Conservation (phyloP, 129 eudicot species). For the Logfia minima region DNA sequence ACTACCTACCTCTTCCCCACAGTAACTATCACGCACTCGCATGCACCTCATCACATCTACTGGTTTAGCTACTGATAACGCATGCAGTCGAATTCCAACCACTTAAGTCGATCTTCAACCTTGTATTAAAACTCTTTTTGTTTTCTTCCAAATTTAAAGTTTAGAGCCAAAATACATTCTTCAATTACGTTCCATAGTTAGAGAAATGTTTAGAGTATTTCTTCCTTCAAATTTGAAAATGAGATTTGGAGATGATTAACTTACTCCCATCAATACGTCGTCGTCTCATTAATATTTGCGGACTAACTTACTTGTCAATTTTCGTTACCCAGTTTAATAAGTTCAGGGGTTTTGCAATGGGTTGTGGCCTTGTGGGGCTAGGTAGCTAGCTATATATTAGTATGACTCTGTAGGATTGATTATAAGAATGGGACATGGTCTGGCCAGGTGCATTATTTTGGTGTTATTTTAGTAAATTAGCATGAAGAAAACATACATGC, state of each 20-base stretch:
- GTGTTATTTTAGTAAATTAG: conserved; percentile 15
- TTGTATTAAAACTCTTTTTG: too few relatives aligned
- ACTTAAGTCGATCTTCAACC: too few relatives aligned
- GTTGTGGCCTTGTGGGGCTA: conserved; percentile 18
- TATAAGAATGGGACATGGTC: conserved; percentile 8
- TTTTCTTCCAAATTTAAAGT: too few relatives aligned
- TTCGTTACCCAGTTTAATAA: not conserved
- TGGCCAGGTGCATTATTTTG: conserved; percentile 32
- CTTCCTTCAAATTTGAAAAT: too few relatives aligned
- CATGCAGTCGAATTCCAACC: too few relatives aligned
- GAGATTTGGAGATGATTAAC: too few relatives aligned
- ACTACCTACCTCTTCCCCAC: conserved; percentile 17
- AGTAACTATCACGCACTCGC: conserved; percentile 23
- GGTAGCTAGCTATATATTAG: not conserved
- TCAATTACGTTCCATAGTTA: too few relatives aligned
- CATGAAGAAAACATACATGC: not conserved
- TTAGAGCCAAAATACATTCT: too few relatives aligned
- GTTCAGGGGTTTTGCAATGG: not conserved
- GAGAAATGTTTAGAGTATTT: too few relatives aligned
- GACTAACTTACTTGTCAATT: conserved; percentile 6
- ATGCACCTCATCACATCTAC: not conserved
- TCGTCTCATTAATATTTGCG: too few relatives aligned
- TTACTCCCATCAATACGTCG: too few relatives aligned
- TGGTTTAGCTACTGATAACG: too few relatives aligned
- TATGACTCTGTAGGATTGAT: not conserved